Evolutionary conservation across 768 basidiomycete species (phyloP).

Genomic region (Gymnopilus dilepis): DNA sequence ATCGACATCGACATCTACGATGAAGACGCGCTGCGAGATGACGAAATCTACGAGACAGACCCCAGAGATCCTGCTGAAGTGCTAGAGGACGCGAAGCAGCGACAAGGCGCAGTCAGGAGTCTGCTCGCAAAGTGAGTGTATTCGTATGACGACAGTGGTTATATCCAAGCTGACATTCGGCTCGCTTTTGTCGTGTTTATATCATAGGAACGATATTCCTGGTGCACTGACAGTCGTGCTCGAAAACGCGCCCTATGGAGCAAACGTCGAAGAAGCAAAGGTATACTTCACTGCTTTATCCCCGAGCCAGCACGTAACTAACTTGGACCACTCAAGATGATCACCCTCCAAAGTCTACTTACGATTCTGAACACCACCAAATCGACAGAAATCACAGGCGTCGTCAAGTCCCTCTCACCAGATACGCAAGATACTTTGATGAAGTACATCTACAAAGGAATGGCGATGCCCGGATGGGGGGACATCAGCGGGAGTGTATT

Average conservation of each 20-base stretch:
- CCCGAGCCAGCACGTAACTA: neutral
- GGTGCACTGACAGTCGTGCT: constrained; percentile 76
- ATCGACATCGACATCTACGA: constrained; percentile 95
- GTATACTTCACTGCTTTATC: constrained; percentile 43
- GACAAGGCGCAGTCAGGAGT: constrained; percentile 72
- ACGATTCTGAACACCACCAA: constrained; percentile 95
- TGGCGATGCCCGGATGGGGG: constrained; percentile 72
- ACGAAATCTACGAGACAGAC: constrained; percentile 87
- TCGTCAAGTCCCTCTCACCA: constrained; percentile 73
- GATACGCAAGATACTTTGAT: constrained; percentile 90
- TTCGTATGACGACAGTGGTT: neutral
- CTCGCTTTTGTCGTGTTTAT: neutral
- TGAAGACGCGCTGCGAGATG: constrained; percentile 86
- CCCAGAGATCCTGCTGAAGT: constrained; percentile 78
- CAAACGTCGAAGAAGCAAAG: constrained; percentile 88
- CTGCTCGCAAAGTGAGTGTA: constrained; percentile 71
- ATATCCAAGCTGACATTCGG: neutral
- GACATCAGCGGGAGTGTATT: constrained; percentile 64
- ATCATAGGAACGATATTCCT: constrained; percentile 70
- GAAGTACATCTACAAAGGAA: constrained; percentile 99
- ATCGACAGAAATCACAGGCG: constrained; percentile 79
- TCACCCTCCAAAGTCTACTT: constrained; percentile 80
- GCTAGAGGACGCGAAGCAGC: constrained; percentile 76
- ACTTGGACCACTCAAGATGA: constrained; percentile 49
- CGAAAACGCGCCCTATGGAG: constrained; percentile 87